Evolutionary conservation across 2,329 filamentous ascomycete genomes (phyloP), one percentile per base, ranked within the genome.

Genomic region (Hymenoscyphus albidus): DNA sequence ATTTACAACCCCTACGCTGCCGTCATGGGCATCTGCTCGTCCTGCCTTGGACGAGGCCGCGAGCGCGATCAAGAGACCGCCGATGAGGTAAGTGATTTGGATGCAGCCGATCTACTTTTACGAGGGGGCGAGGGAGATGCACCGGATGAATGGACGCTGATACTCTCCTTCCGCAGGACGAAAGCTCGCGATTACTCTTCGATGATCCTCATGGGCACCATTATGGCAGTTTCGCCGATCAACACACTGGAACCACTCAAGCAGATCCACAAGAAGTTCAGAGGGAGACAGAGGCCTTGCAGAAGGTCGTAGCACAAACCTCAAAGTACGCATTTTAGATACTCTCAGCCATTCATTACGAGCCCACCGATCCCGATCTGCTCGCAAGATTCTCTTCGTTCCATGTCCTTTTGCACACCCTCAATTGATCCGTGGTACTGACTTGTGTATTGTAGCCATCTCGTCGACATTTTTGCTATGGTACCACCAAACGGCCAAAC

Each of bases 381-480:
- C 13, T 22, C 10, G 48, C 48, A 13, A 54, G 22, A 35, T 35
- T 48, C 40, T 12, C 31, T 61, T 51, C 27, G 14, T 18, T 51
- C 7, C 32, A 35, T 58, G 31, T 38, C 32, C 31, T 22, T 58
- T 38, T 12, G 32, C 56, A 40, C 56, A 58, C 32, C 32, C 56
- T 39, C 35, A 39, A 12, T 54, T 12, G 48, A 54, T 54, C 48
- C 22, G 18, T 27, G n/a, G 22, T 64, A 58, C 62, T 56, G 40
- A 55, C 32, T 67, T 40, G n/a, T 57, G 35, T 27, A 12, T 54
- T 48, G 54, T 72, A 89, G 86, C 71, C 87, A 88, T 71, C 84
- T 89, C 77, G 85, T 89, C 66, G 86, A 89, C 73, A 85, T 89
- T 58, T 88, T 88, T 76, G 85, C 88, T 68, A 86, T 88, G 72